Percentiles rank a stretch among this genome's conserved stretches.
These are phyloP conservation scores for Saccharomycopsis sp. DNA, from an alignment of 805 yeast species.

Conservation along the genomic window DNA sequence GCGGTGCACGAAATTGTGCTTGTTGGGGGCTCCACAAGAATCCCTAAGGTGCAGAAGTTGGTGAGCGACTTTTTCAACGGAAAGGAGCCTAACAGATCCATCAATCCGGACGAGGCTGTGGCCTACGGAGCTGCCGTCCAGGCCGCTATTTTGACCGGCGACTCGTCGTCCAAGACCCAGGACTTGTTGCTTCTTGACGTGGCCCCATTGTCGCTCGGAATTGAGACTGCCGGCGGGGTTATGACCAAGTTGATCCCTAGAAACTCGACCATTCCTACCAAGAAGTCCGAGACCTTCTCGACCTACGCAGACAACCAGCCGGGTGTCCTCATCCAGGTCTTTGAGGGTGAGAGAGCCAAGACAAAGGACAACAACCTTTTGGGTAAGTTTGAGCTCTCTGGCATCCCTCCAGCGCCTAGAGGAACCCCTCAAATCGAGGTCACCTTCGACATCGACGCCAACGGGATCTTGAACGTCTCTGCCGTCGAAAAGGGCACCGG, in stretches of 20 bases:
- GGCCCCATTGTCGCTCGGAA: constrained; percentile 95
- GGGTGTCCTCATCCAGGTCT: constrained; percentile 95
- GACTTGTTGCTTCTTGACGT: constrained; percentile 92
- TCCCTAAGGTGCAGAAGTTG: constrained; percentile 93
- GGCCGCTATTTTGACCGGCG: constrained; percentile 95
- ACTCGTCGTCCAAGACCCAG: constrained; percentile 92
- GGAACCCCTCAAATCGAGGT: constrained; percentile 98
- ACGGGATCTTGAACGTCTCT: constrained; percentile 93
- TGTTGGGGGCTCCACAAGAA: constrained; percentile 98
- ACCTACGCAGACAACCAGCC: constrained; percentile 98
- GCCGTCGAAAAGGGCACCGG: constrained; percentile 99
- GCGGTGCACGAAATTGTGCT: constrained; percentile 86
- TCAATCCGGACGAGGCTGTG: constrained; percentile 98
- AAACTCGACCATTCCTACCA: constrained; percentile 95
- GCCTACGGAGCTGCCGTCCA: constrained; percentile 99
- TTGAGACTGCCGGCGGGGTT: constrained; percentile 99
- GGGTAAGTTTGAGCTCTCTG: constrained; percentile 94
- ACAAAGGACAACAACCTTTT: constrained; percentile 93
- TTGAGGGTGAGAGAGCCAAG: constrained; percentile 96
- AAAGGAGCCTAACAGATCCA: constrained; percentile 93
- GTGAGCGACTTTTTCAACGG: constrained; percentile 96
- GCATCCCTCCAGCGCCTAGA: constrained; percentile 98
- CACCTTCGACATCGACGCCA: constrained; percentile 94
- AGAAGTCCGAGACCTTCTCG: constrained; percentile 94
- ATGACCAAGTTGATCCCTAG: constrained; percentile 97